phyloP scores from a whole-genome alignment of 2,329 filamentous ascomycete genomes.

The Rutstroemia sp. region DNA sequence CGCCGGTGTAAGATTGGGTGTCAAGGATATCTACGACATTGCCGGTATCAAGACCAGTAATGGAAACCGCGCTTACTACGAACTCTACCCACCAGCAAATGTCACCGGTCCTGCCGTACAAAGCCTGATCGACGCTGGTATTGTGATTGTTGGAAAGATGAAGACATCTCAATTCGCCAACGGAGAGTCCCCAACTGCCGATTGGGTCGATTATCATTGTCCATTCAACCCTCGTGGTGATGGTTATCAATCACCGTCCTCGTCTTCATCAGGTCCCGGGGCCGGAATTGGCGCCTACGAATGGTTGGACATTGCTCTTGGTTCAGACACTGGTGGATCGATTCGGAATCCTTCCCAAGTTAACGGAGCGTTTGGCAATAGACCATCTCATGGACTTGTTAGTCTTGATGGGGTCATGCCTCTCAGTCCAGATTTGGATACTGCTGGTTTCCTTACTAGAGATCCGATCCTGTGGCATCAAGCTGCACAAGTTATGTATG shows the following conservation, averaged over 20 bases:
- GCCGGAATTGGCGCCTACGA: slow-evolving; percentile 37
- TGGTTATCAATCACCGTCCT: slow-evolving; percentile 39
- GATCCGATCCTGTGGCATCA: slow-evolving; percentile 36
- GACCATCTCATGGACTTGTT: slow-evolving; percentile 39
- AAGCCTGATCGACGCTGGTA: slow-evolving; percentile 51
- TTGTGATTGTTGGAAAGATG: slow-evolving; percentile 46
- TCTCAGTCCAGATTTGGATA: slow-evolving; percentile 39
- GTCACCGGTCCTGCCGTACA: slow-evolving; percentile 44
- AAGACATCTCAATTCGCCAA: slow-evolving; percentile 42
- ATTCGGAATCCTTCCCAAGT: slow-evolving; percentile 41
- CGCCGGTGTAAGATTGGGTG: slow-evolving; percentile 50
- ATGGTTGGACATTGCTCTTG: slow-evolving; percentile 43
- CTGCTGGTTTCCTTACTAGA: slow-evolving; percentile 38
- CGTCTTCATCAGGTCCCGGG: slow-evolving; percentile 39
- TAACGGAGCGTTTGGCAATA: slow-evolving; percentile 43
- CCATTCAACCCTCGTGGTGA: slow-evolving; percentile 40
- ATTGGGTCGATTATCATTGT: slow-evolving; percentile 38
- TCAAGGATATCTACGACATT: slow-evolving; percentile 57
- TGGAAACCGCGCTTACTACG: slow-evolving; percentile 51
- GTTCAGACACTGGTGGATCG: slow-evolving; percentile 41
- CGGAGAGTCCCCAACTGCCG: slow-evolving; percentile 37
- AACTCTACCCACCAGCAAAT: slow-evolving; percentile 40
- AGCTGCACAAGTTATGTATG: slow-evolving; percentile 38
- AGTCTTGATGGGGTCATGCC: slow-evolving; percentile 41
- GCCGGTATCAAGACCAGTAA: slow-evolving; percentile 47